These are phyloP conservation scores for Glarea lozoyensis DNA, from an alignment of 495 filamentous ascomycete species.

Conservation along the genomic window DNA sequence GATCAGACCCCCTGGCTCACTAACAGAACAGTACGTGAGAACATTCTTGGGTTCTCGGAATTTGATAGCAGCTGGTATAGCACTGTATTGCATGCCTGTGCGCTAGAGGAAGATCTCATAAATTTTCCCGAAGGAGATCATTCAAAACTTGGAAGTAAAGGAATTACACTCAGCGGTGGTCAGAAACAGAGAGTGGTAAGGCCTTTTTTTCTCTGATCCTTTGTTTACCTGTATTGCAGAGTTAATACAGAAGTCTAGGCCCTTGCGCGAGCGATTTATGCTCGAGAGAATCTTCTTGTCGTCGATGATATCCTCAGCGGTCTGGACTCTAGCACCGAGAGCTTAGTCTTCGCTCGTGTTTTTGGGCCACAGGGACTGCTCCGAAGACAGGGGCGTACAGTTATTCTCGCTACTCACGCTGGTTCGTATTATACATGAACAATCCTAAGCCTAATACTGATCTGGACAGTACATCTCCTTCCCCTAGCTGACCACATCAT, in stretches of 20 bases:
- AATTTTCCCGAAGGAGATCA: slow-evolving; percentile 40
- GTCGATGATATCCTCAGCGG: slow-evolving; percentile 2
- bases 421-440: not conserved
- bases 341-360: not conserved
- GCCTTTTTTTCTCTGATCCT: not conserved
- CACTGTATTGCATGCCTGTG: slow-evolving; percentile 45
- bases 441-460: not conserved
- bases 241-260: not conserved
- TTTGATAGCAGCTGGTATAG: slow-evolving; percentile 47
- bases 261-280: slow-evolving; percentile 7
- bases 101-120: slow-evolving; percentile 42
- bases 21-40: slow-evolving; percentile 33
- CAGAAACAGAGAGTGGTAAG: slow-evolving; percentile 38
- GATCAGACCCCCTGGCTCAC: slow-evolving; percentile 33
- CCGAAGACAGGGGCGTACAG: not conserved
- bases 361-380: not conserved
- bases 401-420: not conserved
- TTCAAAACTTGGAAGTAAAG: slow-evolving; percentile 47
- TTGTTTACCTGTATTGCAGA: too few species aligned
- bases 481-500: slow-evolving; percentile 41
- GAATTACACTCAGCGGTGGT: slow-evolving; percentile 43
- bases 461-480: slow-evolving; percentile 30
- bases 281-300: not conserved
- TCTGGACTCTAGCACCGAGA: not conserved
- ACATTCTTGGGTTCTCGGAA: slow-evolving; percentile 19